Base-by-base conservation (phyloP, 2,329 filamentous ascomycete genomes). In the Neonectria hederae region DNA sequence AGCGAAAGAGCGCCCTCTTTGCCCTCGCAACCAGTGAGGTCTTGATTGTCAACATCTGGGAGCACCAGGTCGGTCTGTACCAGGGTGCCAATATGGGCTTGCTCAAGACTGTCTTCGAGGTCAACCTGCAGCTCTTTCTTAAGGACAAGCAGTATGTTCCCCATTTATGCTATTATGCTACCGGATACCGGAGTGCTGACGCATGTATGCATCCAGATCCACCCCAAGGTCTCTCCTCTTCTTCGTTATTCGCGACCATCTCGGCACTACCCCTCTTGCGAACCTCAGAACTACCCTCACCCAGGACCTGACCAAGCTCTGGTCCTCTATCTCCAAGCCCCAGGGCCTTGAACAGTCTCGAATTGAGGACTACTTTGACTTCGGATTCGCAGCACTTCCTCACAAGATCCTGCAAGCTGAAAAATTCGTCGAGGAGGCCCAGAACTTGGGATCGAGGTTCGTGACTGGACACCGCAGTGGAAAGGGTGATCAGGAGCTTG, bases 31-130 rank as follows among this genome's bases (percentile, higher is more conserved):
- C 96, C 19, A 98, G 95, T 78, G 96, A 99, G 83, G 95, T 99
- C 56, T 86, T 99, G 72, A 97, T 99, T 76, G 92, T 99, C 80
- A 99, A 99, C 78, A 97, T 99, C 71, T 99, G 96, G 96, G 96
- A 99, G 81, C 95, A 97, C 79, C 96, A 99, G 81, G 96, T 99
- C 66, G 96, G 96, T 52, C 80, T 99, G 78, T 99, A 99, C 78
- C 95, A 99, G 82, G 96, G 96, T 62, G 96, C 96, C 73, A 99
- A 99, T 79, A 99, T 99, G 96, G 96, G 96, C 9, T 82, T 99
- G 74, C 84, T 99, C 75, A 99, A 99, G 86, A 99, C 97, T 0
- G 96, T 99, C 4, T 99, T 99, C 74, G 96, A 99, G 82, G 96
- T 99, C 79, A 99, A 99, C 77, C 79, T 99, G 77, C 95, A 98